Conservation (phyloP, 148 eudicot species). For the Vaccinium darrowii region DNA sequence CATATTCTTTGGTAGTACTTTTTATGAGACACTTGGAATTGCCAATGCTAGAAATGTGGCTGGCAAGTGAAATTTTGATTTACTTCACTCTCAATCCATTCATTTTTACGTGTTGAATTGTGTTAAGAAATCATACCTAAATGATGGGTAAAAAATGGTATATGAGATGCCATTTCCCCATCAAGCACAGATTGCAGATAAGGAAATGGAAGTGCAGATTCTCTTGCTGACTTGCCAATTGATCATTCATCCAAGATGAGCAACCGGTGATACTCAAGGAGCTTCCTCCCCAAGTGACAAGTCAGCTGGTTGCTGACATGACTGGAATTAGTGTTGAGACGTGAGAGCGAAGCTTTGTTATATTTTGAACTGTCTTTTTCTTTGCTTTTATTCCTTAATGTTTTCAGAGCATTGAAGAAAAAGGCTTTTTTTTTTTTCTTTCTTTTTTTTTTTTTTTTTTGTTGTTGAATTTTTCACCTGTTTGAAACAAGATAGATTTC, state of each 20-base stretch:
- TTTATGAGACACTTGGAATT: no score
- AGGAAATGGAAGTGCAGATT: neutral
- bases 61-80: neutral
- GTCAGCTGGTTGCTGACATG: neutral
- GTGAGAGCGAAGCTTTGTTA: neutral
- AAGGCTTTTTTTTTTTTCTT: neutral
- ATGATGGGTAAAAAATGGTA: neutral
- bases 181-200: neutral
- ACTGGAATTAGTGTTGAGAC: neutral
- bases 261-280: neutral
- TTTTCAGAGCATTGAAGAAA: no score
- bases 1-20: no score
- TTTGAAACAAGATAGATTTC: neutral
- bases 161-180: neutral
- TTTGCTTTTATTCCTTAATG: neutral
- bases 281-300: neutral
- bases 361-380: neutral
- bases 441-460: no score
- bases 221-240: neutral
- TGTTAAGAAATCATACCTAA: neutral
- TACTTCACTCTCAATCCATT: neutral
- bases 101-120: neutral
- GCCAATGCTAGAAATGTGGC: neutral
- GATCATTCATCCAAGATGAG: neutral
- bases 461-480: neutral